phyloP scores from a whole-genome alignment of 2,329 filamentous ascomycete genomes.

The Paraphoma chrysanthemicola region DNA sequence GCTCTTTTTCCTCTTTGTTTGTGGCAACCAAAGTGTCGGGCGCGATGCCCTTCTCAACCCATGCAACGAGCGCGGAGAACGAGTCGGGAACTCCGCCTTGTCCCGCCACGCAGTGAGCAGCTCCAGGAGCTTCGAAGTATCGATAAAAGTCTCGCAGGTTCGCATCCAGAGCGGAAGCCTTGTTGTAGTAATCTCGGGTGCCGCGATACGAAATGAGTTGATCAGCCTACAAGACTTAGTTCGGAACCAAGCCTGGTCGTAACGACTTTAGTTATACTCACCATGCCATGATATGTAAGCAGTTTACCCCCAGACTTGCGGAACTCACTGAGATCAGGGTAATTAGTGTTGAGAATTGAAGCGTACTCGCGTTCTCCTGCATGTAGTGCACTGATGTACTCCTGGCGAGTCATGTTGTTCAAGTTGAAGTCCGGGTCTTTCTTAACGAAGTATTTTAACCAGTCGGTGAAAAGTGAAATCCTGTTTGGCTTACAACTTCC shows the following conservation, averaged over 20 bases:
- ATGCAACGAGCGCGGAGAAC: constrained; percentile 20
- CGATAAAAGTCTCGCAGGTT: constrained; percentile 29
- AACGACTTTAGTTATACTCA: constrained; percentile 1
- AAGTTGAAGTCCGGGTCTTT: constrained; percentile 14
- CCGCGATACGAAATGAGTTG: constrained; percentile 13
- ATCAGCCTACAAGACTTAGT: constrained; percentile 7
- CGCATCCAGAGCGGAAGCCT: constrained; percentile 11
- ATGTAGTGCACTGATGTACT: constrained; percentile 11
- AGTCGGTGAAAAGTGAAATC: constrained; percentile 2
- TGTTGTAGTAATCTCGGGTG: constrained; percentile 20
- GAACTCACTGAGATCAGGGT: constrained; percentile 27
- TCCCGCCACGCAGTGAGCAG: constrained; percentile 24
- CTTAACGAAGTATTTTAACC: constrained; percentile 20
- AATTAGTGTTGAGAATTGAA: constrained; percentile 16
- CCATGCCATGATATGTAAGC: constrained; percentile 30
- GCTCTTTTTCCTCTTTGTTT: constrained; percentile 6
- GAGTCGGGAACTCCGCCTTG: constrained; percentile 28
- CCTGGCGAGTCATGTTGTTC: constrained; percentile 1
- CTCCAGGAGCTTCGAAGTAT: constrained; percentile 25
- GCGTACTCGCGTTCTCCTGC: constrained; percentile 13
- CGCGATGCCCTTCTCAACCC: constrained; percentile 29
- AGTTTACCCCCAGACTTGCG: constrained; percentile 27
- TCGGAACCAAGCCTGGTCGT: neutral
- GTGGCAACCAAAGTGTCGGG: constrained; percentile 20
- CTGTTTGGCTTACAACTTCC: constrained; percentile 8